phyloP scores from a whole-genome alignment of 495 filamentous ascomycete species.

The Xanthoparmelia taractica region DNA sequence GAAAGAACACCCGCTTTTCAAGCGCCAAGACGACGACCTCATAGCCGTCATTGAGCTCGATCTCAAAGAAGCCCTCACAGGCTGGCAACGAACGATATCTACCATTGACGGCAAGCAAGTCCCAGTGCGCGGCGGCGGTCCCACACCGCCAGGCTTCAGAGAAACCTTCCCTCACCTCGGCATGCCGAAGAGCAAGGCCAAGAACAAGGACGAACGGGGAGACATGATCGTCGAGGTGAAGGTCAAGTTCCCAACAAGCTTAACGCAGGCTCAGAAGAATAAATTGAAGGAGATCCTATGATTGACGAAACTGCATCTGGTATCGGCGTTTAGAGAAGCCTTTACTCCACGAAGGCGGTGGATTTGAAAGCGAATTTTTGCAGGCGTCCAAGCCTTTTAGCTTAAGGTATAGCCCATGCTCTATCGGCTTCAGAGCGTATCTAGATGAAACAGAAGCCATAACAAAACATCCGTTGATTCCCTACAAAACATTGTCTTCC shows the following conservation, averaged over 20 bases:
- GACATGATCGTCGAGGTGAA: slow-evolving; percentile 86
- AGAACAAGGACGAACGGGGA: slow-evolving; percentile 64
- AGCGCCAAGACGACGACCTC: slow-evolving; percentile 80
- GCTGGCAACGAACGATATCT: slow-evolving; percentile 82
- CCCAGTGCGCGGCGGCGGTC: slow-evolving; percentile 64
- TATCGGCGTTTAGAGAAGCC: neutral
- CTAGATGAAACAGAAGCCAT: neutral
- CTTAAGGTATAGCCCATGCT: neutral
- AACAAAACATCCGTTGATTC: neutral
- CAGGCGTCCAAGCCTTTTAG: neutral
- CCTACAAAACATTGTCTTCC: neutral
- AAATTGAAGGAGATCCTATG: slow-evolving; percentile 67
- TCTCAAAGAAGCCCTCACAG: slow-evolving; percentile 94
- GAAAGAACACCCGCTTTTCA: slow-evolving; percentile 78
- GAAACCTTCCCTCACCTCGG: slow-evolving; percentile 78
- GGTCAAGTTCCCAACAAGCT: slow-evolving; percentile 74
- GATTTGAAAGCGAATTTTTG: neutral
- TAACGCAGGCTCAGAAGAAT: slow-evolving; percentile 69
- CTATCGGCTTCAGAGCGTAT: neutral
- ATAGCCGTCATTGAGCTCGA: slow-evolving; percentile 65
- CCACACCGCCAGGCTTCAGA: slow-evolving; percentile 70
- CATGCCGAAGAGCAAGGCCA: slow-evolving; percentile 77
- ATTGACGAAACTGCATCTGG: slow-evolving; percentile 8
- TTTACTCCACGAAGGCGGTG: neutral
- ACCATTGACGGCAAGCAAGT: slow-evolving; percentile 90